phyloP scores from a whole-genome alignment of 768 basidiomycete genomes.

The Russula griseocarnosa region DNA sequence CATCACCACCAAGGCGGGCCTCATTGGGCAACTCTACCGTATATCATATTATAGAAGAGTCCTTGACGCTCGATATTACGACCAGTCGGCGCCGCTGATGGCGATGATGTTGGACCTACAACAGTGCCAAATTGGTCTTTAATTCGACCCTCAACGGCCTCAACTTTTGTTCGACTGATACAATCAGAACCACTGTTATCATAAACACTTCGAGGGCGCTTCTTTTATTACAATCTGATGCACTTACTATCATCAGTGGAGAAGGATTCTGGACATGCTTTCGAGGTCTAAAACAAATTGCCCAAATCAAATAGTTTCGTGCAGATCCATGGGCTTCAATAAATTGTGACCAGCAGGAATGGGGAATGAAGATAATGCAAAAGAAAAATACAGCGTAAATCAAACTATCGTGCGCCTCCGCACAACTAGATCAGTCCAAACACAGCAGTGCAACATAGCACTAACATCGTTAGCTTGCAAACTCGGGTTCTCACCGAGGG shows the following conservation, averaged over 20 bases:
- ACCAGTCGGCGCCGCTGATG: background rate
- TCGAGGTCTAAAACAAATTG: background rate
- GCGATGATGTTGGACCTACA: background rate
- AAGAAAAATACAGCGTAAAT: conserved; percentile 2
- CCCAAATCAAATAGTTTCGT: background rate
- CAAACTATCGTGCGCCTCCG: background rate
- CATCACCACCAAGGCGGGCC: background rate
- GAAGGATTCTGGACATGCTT: background rate
- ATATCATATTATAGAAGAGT: background rate
- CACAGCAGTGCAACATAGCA: background rate
- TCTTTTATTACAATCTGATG: background rate
- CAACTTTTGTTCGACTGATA: background rate
- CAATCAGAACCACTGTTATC: background rate
- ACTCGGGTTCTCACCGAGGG: background rate
- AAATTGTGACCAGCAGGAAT: background rate
- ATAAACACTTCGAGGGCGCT: background rate
- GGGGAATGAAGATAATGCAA: background rate
- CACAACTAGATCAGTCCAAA: background rate
- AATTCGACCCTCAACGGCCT: no score
- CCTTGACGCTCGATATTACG: background rate
- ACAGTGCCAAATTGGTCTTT: background rate
- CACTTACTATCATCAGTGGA: background rate
- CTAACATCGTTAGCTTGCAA: background rate
- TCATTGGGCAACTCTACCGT: background rate
- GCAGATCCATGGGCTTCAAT: background rate